Evolutionary conservation across 164 flowering plant genomes (phyloP), one percentile per base, ranked within the genome.

Genomic region (Vitis rotundifolia): DNA sequence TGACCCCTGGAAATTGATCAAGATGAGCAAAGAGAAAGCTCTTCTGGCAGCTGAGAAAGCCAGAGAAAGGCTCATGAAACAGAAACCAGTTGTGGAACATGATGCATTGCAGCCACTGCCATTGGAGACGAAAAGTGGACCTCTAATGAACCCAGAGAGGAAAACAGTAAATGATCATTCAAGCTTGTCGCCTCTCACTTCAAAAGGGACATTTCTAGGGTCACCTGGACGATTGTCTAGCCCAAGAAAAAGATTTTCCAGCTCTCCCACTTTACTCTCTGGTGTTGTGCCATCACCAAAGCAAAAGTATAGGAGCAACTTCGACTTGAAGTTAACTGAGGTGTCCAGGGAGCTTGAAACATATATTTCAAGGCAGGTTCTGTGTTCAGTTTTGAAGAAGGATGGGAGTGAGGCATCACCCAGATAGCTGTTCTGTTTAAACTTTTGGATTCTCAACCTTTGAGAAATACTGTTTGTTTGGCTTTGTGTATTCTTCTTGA

Each of bases 311-410:
- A 78, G 79, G 74, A 88, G 83, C 69, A 89, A 78, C 66, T 94
- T 94, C 53, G 97, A 92, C 76, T 79, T 92, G 83, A 92, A 94
- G 81, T 75, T 94, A 67, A 88, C 97, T n/a, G 86, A 86, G 60
- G 95, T 91, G 47, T 94, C 99, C 26, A 86, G 61, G 76, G 97
- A 94, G 77, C 89, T 94, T 26, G 99, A 92, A 73, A 89, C 84
- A 22, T 83, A 94, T 62, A 91, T 94, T 60, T 91, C 97, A 3
- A 87, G 84, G 73, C 99, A 94, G 79, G 95, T 89, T 50, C 71
- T 94, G 31, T 83, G 87, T 72, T 83, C 99, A 58, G 89, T 83
- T 52, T 74, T 91, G 68, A 91, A 86, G 71, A 81, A 86, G 49
- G 89, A 86, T 9, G 87, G 76, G 29, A 78, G 55, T 76, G 89